A percentile compares a stretch with the other conserved stretches of the same genome.
phyloP scores from a whole-genome alignment of 768 basidiomycete species.

The Rhodotorula kratochvilovae region DNA sequence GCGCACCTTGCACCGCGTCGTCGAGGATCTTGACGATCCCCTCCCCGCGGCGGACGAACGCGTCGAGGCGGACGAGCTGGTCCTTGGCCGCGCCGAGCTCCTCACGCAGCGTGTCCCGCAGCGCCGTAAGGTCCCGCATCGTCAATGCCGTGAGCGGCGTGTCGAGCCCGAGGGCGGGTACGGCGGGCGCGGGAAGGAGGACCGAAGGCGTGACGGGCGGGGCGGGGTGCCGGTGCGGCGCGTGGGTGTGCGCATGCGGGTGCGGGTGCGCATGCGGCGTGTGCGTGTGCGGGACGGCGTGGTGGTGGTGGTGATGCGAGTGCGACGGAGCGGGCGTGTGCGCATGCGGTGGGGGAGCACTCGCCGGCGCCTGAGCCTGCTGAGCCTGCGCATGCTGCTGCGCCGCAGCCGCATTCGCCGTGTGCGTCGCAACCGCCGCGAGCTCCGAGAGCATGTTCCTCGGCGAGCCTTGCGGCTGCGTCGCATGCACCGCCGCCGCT shows the following conservation, averaged over 20 bases:
- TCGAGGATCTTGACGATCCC: constrained; percentile 17
- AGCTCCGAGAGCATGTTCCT: constrained; percentile 26
- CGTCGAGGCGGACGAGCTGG: constrained; percentile 13
- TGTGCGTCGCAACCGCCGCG: constrained; percentile 18
- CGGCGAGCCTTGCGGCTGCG: not conserved
- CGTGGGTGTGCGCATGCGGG: not conserved
- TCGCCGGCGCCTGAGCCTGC: not conserved
- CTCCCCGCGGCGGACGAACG: constrained; percentile 20
- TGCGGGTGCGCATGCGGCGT: not conserved
- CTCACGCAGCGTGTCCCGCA: constrained; percentile 3
- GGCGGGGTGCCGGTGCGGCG: constrained; percentile 5
- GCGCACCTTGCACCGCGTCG: not conserved
- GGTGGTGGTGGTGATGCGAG: constrained; percentile 22
- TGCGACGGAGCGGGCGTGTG: constrained; percentile 1
- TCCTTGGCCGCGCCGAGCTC: constrained; percentile 13
- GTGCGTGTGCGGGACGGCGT: constrained; percentile 10
- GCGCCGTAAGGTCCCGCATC: constrained; percentile 6
- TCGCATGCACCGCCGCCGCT: not conserved
- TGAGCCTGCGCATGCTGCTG: not conserved
- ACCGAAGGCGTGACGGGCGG: constrained; percentile 10
- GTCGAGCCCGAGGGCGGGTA: not conserved
- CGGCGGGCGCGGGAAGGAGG: constrained; percentile 3
- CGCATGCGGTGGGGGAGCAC: not conserved
- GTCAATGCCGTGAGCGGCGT: not conserved
- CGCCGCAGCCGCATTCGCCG: not conserved